phyloP scores from a whole-genome alignment of 1,139 yeast species.

The Geotrichum reessii region DNA sequence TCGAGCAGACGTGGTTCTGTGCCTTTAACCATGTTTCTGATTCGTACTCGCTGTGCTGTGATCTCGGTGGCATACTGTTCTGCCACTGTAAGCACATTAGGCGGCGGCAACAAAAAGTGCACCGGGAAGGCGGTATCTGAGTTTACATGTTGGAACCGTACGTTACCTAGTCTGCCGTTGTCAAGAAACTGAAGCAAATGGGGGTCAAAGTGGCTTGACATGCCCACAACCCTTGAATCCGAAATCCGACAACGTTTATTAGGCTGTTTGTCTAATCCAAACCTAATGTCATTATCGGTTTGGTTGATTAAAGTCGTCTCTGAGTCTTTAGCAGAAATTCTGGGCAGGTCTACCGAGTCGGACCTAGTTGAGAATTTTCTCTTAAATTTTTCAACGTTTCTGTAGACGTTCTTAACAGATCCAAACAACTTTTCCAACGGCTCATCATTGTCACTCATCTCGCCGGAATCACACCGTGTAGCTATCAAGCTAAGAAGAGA shows the following conservation, averaged over 20 bases:
- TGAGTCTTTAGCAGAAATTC: neutral
- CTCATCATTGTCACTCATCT: neutral
- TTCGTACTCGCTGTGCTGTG: conserved; percentile 22
- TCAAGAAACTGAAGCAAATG: conserved; percentile 13
- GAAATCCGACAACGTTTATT: neutral
- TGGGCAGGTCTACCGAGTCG: no score
- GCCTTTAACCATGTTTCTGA: conserved; percentile 24
- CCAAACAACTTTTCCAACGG: neutral
- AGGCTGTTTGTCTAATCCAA: neutral
- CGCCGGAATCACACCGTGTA: neutral
- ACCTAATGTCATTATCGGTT: neutral
- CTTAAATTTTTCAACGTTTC: neutral
- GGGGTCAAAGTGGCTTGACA: conserved; percentile 7
- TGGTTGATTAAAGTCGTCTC: neutral
- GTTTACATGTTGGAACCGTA: conserved; percentile 30
- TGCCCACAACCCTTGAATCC: neutral
- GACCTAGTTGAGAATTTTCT: neutral
- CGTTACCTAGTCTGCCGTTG: conserved; percentile 29
- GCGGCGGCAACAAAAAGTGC: conserved; percentile 29
- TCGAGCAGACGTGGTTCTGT: conserved; percentile 32
- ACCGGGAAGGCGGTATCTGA: conserved; percentile 26
- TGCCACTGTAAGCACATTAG: conserved; percentile 9
- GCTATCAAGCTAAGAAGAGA: neutral
- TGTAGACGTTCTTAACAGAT: neutral
- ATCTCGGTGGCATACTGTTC: conserved; percentile 15